Percentiles rank a stretch among this genome's conserved stretches.
Conservation (phyloP, 2,329 filamentous ascomycete species). For the Shiraia bambusicola region DNA sequence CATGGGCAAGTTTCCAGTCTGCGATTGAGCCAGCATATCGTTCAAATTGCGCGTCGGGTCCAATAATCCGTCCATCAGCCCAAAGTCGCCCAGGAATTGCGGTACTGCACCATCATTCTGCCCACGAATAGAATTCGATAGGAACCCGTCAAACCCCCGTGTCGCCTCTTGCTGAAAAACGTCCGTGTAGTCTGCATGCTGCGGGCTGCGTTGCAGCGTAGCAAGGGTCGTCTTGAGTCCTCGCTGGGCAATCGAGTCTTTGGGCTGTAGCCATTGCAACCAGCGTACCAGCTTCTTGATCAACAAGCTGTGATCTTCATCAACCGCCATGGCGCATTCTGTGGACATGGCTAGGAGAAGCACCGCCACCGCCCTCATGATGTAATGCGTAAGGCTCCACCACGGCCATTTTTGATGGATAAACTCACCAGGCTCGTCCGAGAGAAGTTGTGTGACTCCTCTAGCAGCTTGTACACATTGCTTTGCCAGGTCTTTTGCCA, state of each 20-base stretch:
- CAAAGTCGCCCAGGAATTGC: neutral
- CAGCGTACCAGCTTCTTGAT: conserved; percentile 6
- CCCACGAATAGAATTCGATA: neutral
- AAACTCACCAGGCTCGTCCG: neutral
- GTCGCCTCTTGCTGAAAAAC: neutral
- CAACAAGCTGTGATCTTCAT: neutral
- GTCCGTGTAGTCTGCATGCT: neutral
- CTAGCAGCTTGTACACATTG: conserved; percentile 5
- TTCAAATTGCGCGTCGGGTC: neutral
- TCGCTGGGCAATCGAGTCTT: too few species aligned
- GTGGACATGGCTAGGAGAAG: neutral
- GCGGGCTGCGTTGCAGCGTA: too few species aligned
- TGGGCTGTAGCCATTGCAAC: conserved; percentile 2
- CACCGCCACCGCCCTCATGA: conserved; percentile 7
- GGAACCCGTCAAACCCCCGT: neutral
- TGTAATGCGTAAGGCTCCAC: conserved; percentile 8
- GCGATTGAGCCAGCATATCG: neutral
- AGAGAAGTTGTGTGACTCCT: neutral
- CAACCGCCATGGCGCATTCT: conserved; percentile 1
- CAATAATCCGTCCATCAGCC: neutral
- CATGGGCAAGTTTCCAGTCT: neutral
- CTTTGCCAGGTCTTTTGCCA: neutral
- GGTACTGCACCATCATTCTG: neutral
- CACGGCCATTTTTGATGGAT: conserved; percentile 6
- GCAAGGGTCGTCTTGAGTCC: too few species aligned